Evolutionary conservation across 2,329 filamentous ascomycete species (phyloP).

Genomic region (Pyrenochaeta sp.): DNA sequence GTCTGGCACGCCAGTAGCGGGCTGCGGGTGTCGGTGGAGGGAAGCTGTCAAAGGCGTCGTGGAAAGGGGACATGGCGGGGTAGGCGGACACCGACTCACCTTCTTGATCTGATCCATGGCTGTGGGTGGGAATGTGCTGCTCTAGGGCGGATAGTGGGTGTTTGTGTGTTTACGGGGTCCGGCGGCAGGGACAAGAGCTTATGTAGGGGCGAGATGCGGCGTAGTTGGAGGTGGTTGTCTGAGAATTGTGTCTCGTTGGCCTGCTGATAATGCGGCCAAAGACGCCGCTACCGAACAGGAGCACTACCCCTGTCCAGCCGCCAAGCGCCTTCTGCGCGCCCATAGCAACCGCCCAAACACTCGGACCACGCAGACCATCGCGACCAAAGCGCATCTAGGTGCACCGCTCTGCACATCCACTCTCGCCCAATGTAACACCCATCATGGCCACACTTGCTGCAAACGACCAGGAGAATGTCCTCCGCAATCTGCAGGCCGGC

Average conservation of each 20-base stretch:
- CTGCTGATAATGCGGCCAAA: constrained; percentile 40
- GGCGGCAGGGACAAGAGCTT: no score
- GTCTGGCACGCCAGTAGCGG: constrained; percentile 7
- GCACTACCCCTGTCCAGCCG: constrained; percentile 14
- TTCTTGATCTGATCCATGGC: constrained; percentile 89
- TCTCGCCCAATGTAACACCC: constrained; percentile 44
- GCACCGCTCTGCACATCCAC: no score
- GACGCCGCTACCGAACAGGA: constrained; percentile 26
- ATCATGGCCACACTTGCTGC: constrained; percentile 72
- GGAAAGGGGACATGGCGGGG: constrained; percentile 43
- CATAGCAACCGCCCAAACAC: constrained; percentile 41
- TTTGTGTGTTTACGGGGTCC: constrained; percentile 9
- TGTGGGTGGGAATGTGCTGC: constrained; percentile 20
- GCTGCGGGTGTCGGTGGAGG: constrained; percentile 10
- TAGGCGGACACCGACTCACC: constrained; percentile 67
- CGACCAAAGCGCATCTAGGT: no score
- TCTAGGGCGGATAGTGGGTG: constrained; percentile 6
- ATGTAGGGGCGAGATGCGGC: constrained; percentile 12
- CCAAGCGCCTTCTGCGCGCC: constrained; percentile 15
- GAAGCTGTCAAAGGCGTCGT: constrained; percentile 10
- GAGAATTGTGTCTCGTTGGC: constrained; percentile 27
- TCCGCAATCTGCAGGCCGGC: constrained; percentile 75
- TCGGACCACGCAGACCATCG: constrained; percentile 6
- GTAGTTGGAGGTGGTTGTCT: constrained; percentile 29
- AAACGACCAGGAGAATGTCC: constrained; percentile 87